Base-by-base conservation (phyloP, 75 land plant species). In the Cupressus sempervirens region DNA sequence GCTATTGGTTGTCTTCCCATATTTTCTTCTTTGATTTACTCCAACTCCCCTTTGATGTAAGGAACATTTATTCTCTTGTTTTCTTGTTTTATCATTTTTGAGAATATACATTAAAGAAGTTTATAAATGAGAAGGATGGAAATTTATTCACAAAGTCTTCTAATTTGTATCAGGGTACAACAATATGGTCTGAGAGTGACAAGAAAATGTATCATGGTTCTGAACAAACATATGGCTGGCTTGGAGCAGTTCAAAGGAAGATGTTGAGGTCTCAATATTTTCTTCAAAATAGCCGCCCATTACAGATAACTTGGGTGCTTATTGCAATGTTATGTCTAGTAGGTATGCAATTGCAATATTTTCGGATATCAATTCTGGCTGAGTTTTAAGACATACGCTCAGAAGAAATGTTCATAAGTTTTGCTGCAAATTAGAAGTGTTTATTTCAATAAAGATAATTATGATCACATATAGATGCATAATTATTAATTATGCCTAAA, bases 251-350 rank as follows among this genome's bases (percentile, higher is more conserved):
- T 41, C 77, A 76, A 75, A 58, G 85, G 81, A 68, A 80, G 72
- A 29, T 86, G 52, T 65, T 41, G 62, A 76, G 82, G 29, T 84
- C 82, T 48, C 86, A 84, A 4, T 23, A 83, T 62, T 65, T 36
- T 18, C n/a, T 82, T 45, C 88, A 88, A 67, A 74, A 46, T 54
- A 76, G 83, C 18, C 88, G 67, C 16, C 86, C 84, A 26, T 56
- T 88, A 7, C 83, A 81, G 40, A 72, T 85, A 72, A 85, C 83
- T 26, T 85, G 85, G 50, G 18, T 88, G 76, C 86, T 88, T 81
- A 18, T 88, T 75, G 32, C 82, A 40, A 81, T 81, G 58, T 38
- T 88, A 16, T 81, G 85, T 38, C 67, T 88, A 52, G 36, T 88
- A 50, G 88, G 88, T 88, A 74, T 75, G 88, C 53, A 50, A 12